phyloP scores from a whole-genome alignment of 306 rosid species.

The Lathyrus aphaca region DNA sequence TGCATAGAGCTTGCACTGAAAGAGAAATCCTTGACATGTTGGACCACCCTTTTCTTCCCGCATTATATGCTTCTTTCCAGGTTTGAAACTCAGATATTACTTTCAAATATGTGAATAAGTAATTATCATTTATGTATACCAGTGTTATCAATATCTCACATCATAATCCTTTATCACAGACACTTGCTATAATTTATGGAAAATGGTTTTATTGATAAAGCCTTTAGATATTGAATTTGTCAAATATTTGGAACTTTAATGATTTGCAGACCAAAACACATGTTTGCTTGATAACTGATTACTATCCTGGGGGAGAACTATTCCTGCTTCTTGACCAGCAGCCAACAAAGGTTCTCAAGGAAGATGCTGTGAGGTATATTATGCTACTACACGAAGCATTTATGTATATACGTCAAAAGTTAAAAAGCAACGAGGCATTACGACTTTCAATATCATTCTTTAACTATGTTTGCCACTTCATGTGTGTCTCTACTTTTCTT shows the following conservation, averaged over 20 bases:
- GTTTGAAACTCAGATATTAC: slow-evolving; percentile 47
- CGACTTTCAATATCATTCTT: slow-evolving; percentile 15
- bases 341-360: slow-evolving; percentile 84
- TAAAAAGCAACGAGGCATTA: background rate
- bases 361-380: slow-evolving; percentile 86
- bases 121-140: background rate
- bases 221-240: slow-evolving; percentile 10
- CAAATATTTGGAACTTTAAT: slow-evolving; percentile 29
- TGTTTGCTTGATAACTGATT: slow-evolving; percentile 94
- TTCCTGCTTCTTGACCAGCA: slow-evolving; percentile 89
- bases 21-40: slow-evolving; percentile 95
- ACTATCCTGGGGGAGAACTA: slow-evolving; percentile 92
- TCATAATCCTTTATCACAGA: background rate
- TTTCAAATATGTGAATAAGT: background rate
- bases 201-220: background rate
- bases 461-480: slow-evolving; percentile 1
- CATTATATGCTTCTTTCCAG: slow-evolving; percentile 97
- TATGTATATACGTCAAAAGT: background rate
- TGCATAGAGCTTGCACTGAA: slow-evolving; percentile 97
- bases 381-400: background rate
- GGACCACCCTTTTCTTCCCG: slow-evolving; percentile 99
- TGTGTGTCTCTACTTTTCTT: slow-evolving; percentile 25
- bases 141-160: slow-evolving; percentile 6
- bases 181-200: slow-evolving; percentile 4
- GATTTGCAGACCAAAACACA: slow-evolving; percentile 89